Base-by-base conservation (phyloP, 192 early-diverging fungal species). In the Allomyces macrogynus region DNA sequence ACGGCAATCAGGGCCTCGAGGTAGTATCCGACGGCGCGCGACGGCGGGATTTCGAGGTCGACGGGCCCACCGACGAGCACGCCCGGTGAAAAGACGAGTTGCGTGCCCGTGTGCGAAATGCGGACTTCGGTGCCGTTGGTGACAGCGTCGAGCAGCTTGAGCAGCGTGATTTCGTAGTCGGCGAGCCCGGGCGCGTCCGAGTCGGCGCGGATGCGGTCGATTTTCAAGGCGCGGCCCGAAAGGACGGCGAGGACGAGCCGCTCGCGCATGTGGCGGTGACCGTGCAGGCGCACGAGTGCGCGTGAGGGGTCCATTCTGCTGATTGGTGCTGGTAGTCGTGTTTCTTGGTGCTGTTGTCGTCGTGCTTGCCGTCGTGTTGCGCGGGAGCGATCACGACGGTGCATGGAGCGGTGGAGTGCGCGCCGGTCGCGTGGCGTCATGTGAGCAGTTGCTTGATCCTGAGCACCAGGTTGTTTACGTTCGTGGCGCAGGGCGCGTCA, bases 41-140 rank as follows among this genome's bases (percentile, higher is more conserved):
- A 79, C 22, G 77, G 80, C 18, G 88, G 90, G 68, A 93, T 94
- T 64, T 93, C 93, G 73, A 92, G 87, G 57, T 77, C 72, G 22
- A 99, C 76, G 62, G 77, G 83, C 40, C 95, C 95, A 66, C 92
- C 93, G 22, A 76, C 80, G 66, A 99, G 88, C 62, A 90, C 81
- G 42, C 95, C 95, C 5, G 95, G 95, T 65, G 83, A 82, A 63
- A 89, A 89, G 23, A 85, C 63, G 26, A 99, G 79, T 12, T 84
- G 81, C 4, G 92, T 95, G 80, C 88, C 90, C 18, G 93, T 92
- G 65, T 95, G 90, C 65, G 82, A 89, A 67, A 99, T 97, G 57
- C 92, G 91, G n/a, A 97, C 86, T 12, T 77, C 77, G 18, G 86
- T 85, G 23, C 93, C 95, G 76, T 99, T 97, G 42, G 93, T 94